A percentile compares a stretch with the other conserved stretches of the same genome.
phyloP scores from a whole-genome alignment of 2,329 filamentous ascomycete genomes.

The Penicillium sp. region DNA sequence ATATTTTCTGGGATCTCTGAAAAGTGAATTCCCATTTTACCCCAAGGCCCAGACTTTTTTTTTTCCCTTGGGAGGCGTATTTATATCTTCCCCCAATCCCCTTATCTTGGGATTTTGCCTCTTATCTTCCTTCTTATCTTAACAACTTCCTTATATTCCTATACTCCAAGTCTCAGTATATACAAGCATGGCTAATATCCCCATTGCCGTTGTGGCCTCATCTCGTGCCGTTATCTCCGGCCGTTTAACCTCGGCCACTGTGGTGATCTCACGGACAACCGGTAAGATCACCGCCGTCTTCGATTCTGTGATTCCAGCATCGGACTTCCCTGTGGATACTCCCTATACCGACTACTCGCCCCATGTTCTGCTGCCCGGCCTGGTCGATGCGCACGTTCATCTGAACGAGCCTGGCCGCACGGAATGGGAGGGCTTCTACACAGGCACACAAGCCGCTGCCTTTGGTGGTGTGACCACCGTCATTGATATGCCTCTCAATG shows the following conservation, averaged over 20 bases:
- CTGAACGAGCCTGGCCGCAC: constrained; percentile 95
- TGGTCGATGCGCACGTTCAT: constrained; percentile 97
- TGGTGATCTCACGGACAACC: constrained; percentile 71
- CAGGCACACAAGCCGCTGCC: constrained; percentile 87
- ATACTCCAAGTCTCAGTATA: not conserved
- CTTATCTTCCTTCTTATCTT: constrained; percentile 2
- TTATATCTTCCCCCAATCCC: constrained; percentile 1
- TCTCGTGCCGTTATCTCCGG: constrained; percentile 77
- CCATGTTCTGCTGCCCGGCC: constrained; percentile 77
- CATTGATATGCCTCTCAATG: constrained; percentile 96
- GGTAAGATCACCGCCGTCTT: constrained; percentile 82
- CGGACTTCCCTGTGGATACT: constrained; percentile 69
- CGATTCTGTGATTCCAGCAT: constrained; percentile 69
- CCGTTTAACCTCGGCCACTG: constrained; percentile 74
- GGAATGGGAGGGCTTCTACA: constrained; percentile 98
- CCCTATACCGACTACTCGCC: constrained; percentile 82
- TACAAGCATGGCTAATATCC: constrained; percentile 25
- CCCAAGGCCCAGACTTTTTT: not conserved
- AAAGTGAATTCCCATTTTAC: not conserved
- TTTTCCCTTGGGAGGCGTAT: not conserved
- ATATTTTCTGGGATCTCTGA: not conserved
- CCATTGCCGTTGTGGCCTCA: constrained; percentile 76
- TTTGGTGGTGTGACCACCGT: constrained; percentile 96
- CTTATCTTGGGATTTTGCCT: not conserved
- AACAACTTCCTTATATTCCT: not conserved